Evolutionary conservation across 345 rosid genomes (phyloP), one percentile per base, ranked within the genome.

Genomic region (Camelina hispida): DNA sequence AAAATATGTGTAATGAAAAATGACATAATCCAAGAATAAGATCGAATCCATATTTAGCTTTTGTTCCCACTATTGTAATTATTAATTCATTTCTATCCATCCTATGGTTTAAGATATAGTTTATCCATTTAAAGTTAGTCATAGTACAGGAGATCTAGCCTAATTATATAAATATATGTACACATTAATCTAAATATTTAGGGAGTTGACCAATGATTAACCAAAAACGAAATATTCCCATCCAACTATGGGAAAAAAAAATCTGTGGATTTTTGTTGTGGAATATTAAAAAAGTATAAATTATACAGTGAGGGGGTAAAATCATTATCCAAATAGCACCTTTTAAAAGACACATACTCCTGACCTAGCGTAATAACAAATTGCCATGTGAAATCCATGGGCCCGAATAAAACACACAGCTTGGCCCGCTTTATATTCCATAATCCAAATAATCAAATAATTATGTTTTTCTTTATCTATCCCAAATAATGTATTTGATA

Each of bases 351-450:
- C 0, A 64, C 17, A 44, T 57, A 57, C 67, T 68, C 72, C 62
- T 71, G 75, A 1, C 28, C 34, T n/a, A 55, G 71, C 23, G 16
- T 69, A 44, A 40, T 23, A 34, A 56, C 66, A 56, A 37, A 63
- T 50, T 15, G 57, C 23, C 77, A 77, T 57, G 43, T 48, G 59
- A 77, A 62, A 6, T 56, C 46, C 37, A 77, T 63, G 80, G 76
- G 68, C 62, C 68, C 72, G 72, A 71, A 63, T 65, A 40, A 64
- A 70, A 62, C 69, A 30, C 56, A 63, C 46, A 54, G 1, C 47
- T 48, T 43, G 75, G 67, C 66, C 78, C 52, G 17, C 25, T 66
- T 60, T 1, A 54, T 69, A 69, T 76, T 69, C 80, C 66, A 34
- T n/a, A 62, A 30, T 51, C 57, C 46, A 62, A 58, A 37, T 25